A percentile compares a stretch with the other conserved stretches of the same genome.
Conservation (phyloP, 225 moss, liverwort and hornwort genomes). For the Straminergon stramineum region DNA sequence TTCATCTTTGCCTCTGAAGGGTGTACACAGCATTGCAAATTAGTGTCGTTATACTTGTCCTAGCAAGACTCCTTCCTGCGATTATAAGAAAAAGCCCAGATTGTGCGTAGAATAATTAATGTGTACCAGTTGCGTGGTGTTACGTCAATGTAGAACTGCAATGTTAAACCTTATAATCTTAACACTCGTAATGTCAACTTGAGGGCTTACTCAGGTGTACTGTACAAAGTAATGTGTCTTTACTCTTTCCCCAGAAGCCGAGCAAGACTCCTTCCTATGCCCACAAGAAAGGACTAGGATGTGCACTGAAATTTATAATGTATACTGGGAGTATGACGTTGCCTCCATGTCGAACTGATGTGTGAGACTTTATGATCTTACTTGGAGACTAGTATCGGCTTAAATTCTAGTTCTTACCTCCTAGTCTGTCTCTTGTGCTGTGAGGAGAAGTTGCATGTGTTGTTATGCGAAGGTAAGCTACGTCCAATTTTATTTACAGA, state of each 20-base stretch:
- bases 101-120: neutral
- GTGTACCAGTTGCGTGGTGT: neutral
- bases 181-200: neutral
- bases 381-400: neutral
- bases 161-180: neutral
- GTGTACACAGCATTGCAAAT: neutral
- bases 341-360: neutral
- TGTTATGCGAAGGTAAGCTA: neutral
- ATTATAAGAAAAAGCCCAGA: neutral
- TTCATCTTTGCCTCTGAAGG: neutral
- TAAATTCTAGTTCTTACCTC: neutral
- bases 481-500: neutral
- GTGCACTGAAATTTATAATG: neutral
- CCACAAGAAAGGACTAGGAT: neutral
- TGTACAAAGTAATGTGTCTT: neutral
- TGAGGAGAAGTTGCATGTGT: neutral
- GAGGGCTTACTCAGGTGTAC: neutral
- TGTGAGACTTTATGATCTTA: neutral
- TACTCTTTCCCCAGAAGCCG: neutral
- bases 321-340: neutral
- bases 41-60: neutral
- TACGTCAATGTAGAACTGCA: neutral
- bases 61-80: neutral
- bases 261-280: neutral
- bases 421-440: neutral